Evolutionary conservation across 2,329 filamentous ascomycete species (phyloP).

Genomic region (Aspergillus sp.): DNA sequence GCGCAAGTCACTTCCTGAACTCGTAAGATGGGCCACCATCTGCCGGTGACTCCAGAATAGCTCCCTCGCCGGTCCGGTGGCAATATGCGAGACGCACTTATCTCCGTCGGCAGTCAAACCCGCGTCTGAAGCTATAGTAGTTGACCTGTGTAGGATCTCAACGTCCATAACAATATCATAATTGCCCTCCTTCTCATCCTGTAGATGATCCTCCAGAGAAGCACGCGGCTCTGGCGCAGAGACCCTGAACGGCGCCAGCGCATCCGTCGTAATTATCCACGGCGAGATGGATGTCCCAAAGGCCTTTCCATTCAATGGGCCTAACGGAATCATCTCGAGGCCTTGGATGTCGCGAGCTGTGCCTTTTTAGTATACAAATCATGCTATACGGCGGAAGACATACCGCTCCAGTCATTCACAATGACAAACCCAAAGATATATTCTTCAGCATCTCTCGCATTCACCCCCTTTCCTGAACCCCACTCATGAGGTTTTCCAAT

Average conservation of each 20-base stretch:
- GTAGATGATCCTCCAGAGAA: constrained; percentile 17
- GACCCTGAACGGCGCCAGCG: constrained; percentile 42
- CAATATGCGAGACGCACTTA: constrained; percentile 2
- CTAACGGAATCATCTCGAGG: constrained; percentile 61
- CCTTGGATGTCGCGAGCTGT: constrained; percentile 56
- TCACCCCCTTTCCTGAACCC: constrained; percentile 36
- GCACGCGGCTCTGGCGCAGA: constrained; percentile 18
- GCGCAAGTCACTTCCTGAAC: constrained; percentile 26
- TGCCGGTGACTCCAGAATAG: constrained; percentile 32
- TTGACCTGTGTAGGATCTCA: constrained; percentile 13
- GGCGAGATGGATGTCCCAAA: constrained; percentile 62
- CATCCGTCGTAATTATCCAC: constrained; percentile 62
- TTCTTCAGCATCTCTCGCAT: constrained; percentile 52
- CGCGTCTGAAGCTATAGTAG: background rate
- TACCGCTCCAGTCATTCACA: constrained; percentile 59
- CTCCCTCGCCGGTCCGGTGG: constrained; percentile 18
- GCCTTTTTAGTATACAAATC: constrained; percentile 2
- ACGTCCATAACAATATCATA: constrained; percentile 26
- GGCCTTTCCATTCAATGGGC: constrained; percentile 62
- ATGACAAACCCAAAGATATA: constrained; percentile 64
- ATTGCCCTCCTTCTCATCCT: constrained; percentile 17
- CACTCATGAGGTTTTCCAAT: constrained; percentile 42
- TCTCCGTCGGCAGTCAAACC: background rate
- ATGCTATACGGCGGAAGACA: background rate
- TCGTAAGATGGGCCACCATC: constrained; percentile 32